Conservation (phyloP, 768 basidiomycete species). For the Pseudohyphozyma bogoriensis region DNA sequence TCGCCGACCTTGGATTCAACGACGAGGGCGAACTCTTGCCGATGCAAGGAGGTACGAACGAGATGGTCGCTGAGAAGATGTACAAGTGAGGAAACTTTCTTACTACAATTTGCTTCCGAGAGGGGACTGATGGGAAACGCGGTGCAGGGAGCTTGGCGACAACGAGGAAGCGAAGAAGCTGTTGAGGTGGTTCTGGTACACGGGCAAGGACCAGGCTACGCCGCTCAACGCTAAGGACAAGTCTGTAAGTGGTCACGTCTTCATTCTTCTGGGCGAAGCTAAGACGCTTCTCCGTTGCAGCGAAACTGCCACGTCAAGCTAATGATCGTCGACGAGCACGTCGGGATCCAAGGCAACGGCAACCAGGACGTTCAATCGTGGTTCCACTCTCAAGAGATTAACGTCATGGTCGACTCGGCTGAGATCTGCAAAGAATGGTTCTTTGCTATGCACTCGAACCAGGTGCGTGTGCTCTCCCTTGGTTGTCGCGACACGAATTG, state of each 20-base stretch:
- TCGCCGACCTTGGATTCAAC: conserved; percentile 46
- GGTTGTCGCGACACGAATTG: not conserved
- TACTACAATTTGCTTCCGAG: not conserved
- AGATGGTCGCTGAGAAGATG: conserved; percentile 53
- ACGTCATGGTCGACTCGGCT: conserved; percentile 52
- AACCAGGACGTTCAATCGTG: conserved; percentile 51
- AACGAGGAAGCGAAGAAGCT: conserved; percentile 44
- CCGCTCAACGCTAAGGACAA: conserved; percentile 56
- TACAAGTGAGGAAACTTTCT: conserved; percentile 38
- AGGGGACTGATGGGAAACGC: not conserved
- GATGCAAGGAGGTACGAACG: conserved; percentile 60
- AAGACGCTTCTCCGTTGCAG: no score
- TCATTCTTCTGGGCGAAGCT: not conserved
- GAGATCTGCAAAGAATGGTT: conserved; percentile 49
- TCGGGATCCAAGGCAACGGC: conserved; percentile 60
- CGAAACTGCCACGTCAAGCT: no score
- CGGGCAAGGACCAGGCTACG: conserved; percentile 52
- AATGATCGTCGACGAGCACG: conserved; percentile 54
- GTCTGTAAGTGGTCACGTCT: conserved; percentile 58
- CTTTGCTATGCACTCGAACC: conserved; percentile 44
- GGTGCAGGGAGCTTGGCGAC: conserved; percentile 38
- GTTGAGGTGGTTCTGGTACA: conserved; percentile 49
- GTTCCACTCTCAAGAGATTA: conserved; percentile 59
- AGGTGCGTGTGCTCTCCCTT: conserved; percentile 50
- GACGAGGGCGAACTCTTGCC: conserved; percentile 54